Percentiles rank a stretch among this genome's conserved stretches.
phyloP scores from a whole-genome alignment of 2,329 filamentous ascomycete species.

The Talaromyces sp. region DNA sequence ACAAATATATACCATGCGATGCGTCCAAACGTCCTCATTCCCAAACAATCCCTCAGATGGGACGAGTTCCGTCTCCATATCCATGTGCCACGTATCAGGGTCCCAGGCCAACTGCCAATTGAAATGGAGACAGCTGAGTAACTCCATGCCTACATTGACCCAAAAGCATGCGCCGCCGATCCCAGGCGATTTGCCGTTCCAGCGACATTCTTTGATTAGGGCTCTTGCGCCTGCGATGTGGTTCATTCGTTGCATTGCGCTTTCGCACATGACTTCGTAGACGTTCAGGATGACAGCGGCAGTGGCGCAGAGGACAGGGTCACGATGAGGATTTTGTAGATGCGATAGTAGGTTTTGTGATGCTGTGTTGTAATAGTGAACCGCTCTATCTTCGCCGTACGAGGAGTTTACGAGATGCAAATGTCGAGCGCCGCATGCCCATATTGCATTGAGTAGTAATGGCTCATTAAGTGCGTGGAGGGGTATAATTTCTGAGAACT shows the following conservation, averaged over 20 bases:
- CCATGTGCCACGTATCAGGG: slow-evolving; percentile 83
- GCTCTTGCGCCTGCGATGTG: slow-evolving; percentile 83
- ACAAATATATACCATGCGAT: slow-evolving; percentile 83
- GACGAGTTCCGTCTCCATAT: slow-evolving; percentile 67
- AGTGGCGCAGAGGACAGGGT: slow-evolving; percentile 79
- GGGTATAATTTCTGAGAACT: slow-evolving; percentile 80
- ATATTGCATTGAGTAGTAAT: slow-evolving; percentile 83
- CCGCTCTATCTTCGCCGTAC: slow-evolving; percentile 72
- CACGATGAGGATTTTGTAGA: slow-evolving; percentile 79
- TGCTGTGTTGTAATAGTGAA: slow-evolving; percentile 82
- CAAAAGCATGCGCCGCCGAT: slow-evolving; percentile 89
- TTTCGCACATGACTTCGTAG: slow-evolving; percentile 89
- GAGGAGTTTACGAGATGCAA: slow-evolving; percentile 68
- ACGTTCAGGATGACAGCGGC: slow-evolving; percentile 87
- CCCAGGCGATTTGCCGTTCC: slow-evolving; percentile 76
- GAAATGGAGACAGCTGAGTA: slow-evolving; percentile 82
- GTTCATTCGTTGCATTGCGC: slow-evolving; percentile 76
- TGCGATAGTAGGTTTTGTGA: slow-evolving; percentile 73
- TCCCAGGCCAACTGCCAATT: slow-evolving; percentile 88
- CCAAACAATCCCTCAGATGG: slow-evolving; percentile 52
- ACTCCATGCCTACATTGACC: slow-evolving; percentile 86
- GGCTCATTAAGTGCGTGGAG: slow-evolving; percentile 78
- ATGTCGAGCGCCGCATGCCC: slow-evolving; percentile 85
- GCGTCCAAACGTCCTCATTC: slow-evolving; percentile 80
- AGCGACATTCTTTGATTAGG: slow-evolving; percentile 83